Conservation (phyloP, 2,329 filamentous ascomycete genomes). For the Fusarium proliferatum region DNA sequence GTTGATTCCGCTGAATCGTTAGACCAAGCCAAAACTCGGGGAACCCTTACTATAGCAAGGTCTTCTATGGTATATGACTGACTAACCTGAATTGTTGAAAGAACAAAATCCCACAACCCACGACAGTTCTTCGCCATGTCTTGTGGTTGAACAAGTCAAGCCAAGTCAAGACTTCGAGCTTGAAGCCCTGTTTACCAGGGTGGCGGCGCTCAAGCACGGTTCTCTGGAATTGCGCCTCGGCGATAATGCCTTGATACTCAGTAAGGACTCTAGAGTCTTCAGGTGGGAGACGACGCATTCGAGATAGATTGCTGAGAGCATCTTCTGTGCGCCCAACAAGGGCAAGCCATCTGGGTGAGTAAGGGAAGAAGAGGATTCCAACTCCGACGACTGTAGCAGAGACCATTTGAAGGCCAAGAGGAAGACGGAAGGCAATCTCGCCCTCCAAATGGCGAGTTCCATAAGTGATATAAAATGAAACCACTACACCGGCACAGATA, state of each 20-base stretch:
- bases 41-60: no score
- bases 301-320: constrained; percentile 65
- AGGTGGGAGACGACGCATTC: constrained; percentile 65
- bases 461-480: constrained; percentile 66
- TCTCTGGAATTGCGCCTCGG: constrained; percentile 64
- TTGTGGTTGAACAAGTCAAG: constrained; percentile 62
- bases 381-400: constrained; percentile 50
- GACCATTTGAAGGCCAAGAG: constrained; percentile 59
- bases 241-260: constrained; percentile 68
- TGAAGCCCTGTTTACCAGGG: background rate
- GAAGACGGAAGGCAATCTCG: constrained; percentile 48
- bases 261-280: constrained; percentile 69
- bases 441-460: constrained; percentile 51
- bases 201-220: constrained; percentile 46
- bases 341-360: constrained; percentile 73
- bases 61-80: no score
- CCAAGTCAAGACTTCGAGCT: constrained; percentile 56
- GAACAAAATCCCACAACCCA: constrained; percentile 50
- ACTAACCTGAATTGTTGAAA: constrained; percentile 64
- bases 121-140: constrained; percentile 64
- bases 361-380: background rate
- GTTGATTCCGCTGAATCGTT: constrained; percentile 64
- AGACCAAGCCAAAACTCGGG: no score
- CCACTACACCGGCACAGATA: constrained; percentile 53
- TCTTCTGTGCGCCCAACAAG: constrained; percentile 73